phyloP scores from a whole-genome alignment of 2,329 filamentous ascomycete genomes.

The Tolypocladium pustulatum region DNA sequence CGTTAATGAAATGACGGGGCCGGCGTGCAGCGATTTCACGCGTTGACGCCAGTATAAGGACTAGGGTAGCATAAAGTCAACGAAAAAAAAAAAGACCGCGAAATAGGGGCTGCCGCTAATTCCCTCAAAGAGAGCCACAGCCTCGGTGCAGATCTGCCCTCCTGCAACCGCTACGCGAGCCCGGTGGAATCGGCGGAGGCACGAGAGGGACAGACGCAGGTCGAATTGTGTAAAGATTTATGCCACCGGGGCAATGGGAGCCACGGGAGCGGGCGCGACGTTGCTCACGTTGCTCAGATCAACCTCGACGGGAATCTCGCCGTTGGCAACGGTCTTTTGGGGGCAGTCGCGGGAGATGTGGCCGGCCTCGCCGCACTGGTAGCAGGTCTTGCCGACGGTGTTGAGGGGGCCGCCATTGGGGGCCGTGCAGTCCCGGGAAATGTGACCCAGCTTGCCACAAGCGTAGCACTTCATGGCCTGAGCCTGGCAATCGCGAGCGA shows the following conservation, averaged over 20 bases:
- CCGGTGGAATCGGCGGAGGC: not conserved
- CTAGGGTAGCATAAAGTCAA: not conserved
- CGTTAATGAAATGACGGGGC: constrained; percentile 13
- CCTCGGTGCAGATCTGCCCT: constrained; percentile 6
- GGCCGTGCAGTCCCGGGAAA: constrained; percentile 87
- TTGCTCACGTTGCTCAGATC: constrained; percentile 30
- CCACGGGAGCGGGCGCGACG: constrained; percentile 33
- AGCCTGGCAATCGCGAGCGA: constrained; percentile 94
- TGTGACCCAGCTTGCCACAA: constrained; percentile 90
- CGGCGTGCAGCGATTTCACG: not conserved
- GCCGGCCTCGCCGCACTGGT: constrained; percentile 89
- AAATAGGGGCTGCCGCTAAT: not conserved
- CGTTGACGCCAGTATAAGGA: not conserved
- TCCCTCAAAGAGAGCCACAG: not conserved
- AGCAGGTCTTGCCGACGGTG: constrained; percentile 96
- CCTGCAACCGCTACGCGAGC: not conserved
- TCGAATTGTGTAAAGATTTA: constrained; percentile 10
- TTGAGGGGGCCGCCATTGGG: constrained; percentile 93
- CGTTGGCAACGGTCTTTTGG: constrained; percentile 46
- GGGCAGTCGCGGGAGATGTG: constrained; percentile 96
- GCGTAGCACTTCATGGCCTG: constrained; percentile 98
- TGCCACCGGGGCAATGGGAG: constrained; percentile 30
- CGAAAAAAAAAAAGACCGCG: not conserved
- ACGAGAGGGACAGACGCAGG: constrained; percentile 5
- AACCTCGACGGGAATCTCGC: constrained; percentile 36